These are phyloP conservation scores for Trypanosoma lewisi DNA, from an alignment of 208 protist species.

Conservation along the genomic window DNA sequence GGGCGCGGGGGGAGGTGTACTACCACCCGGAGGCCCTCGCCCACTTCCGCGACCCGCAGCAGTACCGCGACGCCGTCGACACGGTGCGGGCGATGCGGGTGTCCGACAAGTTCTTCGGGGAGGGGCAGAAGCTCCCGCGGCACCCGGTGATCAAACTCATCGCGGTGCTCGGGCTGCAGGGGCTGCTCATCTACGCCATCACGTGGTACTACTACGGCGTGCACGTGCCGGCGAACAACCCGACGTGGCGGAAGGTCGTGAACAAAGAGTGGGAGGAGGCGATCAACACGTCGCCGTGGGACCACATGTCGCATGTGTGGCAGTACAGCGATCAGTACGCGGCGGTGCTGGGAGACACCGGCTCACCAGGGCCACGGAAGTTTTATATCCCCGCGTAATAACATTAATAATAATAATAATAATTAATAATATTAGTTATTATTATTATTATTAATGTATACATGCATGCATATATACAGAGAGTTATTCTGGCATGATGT, in stretches of 20 bases:
- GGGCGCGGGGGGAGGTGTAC: constrained; percentile 65
- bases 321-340: constrained; percentile 84
- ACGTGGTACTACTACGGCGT: constrained; percentile 76
- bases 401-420: too few relatives aligned
- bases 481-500: not conserved
- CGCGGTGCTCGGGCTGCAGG: constrained; percentile 37
- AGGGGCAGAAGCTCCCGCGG: constrained; percentile 72
- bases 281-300: constrained; percentile 88
- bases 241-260: constrained; percentile 86
- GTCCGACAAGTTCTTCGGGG: constrained; percentile 84
- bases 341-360: constrained; percentile 59
- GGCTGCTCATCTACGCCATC: constrained; percentile 38
- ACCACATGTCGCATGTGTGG: constrained; percentile 90
- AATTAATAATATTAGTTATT: too few relatives aligned
- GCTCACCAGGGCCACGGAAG: constrained; percentile 50
- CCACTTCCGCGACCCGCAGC: constrained; percentile 86
- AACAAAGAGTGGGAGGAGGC: constrained; percentile 93
- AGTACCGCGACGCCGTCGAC: constrained; percentile 85
- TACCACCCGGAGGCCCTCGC: constrained; percentile 81
- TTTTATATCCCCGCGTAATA: constrained; percentile 81
- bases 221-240: constrained; percentile 79
- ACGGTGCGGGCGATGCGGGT: constrained; percentile 73
- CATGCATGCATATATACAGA: not conserved
- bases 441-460: not conserved
- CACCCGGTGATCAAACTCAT: constrained; percentile 47